phyloP scores from a whole-genome alignment of 805 yeast genomes.

The Myxozyma sirexii region DNA sequence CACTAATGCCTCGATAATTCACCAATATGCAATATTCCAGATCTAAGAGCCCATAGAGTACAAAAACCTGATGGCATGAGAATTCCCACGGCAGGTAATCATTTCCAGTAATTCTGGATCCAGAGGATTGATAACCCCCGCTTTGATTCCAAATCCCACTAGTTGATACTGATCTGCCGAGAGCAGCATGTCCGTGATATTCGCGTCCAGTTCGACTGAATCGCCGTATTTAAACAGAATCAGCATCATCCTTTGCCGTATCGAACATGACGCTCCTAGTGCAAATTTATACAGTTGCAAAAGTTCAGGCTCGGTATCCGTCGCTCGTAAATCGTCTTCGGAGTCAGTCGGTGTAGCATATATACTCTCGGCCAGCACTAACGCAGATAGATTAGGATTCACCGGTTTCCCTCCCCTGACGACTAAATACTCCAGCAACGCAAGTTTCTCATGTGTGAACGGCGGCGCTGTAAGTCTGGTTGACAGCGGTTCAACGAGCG shows the following conservation, averaged over 20 bases:
- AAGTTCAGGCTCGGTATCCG: not conserved
- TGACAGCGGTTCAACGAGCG: not conserved
- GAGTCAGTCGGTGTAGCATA: constrained; percentile 10
- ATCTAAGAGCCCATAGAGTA: constrained; percentile 1
- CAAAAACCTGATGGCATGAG: constrained; percentile 21
- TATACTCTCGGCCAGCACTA: constrained; percentile 12
- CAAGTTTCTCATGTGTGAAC: constrained; percentile 11
- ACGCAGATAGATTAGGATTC: constrained; percentile 14
- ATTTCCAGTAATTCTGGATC: constrained; percentile 24
- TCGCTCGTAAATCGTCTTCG: not conserved
- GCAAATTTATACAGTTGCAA: not conserved
- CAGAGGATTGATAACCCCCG: not conserved
- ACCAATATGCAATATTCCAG: no score
- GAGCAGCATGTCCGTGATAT: constrained; percentile 16
- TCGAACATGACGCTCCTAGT: not conserved
- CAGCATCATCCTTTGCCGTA: constrained; percentile 3
- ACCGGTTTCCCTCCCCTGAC: constrained; percentile 15
- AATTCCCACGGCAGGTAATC: constrained; percentile 22
- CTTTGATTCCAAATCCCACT: constrained; percentile 9
- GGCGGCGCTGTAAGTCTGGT: constrained; percentile 18
- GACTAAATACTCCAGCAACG: constrained; percentile 19
- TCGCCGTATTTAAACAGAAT: constrained; percentile 2
- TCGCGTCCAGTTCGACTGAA: constrained; percentile 15
- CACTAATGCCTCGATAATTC: no score
- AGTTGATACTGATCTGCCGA: constrained; percentile 14